Percentiles rank a stretch among this genome's conserved stretches.
These are phyloP conservation scores for Akanthomyces lecanii DNA, from an alignment of 2,329 filamentous ascomycete genomes.

Conservation along the genomic window DNA sequence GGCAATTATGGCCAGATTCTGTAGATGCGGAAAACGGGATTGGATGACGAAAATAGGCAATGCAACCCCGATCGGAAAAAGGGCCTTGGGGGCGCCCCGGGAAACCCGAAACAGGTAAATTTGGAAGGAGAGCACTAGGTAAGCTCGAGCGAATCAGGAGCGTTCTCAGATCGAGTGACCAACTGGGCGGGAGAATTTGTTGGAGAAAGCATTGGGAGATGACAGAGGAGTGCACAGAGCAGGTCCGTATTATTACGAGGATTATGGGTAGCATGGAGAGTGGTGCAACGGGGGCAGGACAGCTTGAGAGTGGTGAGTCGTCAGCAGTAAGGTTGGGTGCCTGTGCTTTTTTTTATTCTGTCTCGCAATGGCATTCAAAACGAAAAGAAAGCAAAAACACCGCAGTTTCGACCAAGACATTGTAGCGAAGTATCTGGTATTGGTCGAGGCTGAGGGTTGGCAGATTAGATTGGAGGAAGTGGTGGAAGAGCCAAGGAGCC, in stretches of 20 bases:
- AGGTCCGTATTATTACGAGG: conserved; percentile 8
- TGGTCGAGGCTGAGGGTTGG: not conserved
- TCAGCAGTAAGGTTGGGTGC: not conserved
- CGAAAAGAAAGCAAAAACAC: not conserved
- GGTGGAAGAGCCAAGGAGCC: not conserved
- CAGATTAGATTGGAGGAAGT: not conserved
- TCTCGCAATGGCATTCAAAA: not conserved
- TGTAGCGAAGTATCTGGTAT: not conserved
- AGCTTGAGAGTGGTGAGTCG: not conserved
- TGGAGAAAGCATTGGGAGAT: not conserved
- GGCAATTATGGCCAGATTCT: conserved; percentile 10
- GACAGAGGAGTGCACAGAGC: conserved; percentile 9
- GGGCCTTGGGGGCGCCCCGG: not conserved
- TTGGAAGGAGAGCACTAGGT: conserved; percentile 5
- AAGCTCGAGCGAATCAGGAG: not conserved
- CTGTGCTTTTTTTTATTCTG: not conserved
- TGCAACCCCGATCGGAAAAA: conserved; percentile 8
- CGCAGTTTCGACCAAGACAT: not conserved
- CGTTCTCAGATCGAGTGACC: not conserved
- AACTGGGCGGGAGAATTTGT: not conserved
- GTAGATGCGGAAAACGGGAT: conserved; percentile 6
- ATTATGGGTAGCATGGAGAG: conserved; percentile 14
- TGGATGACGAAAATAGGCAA: conserved; percentile 5
- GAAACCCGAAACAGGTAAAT: conserved; percentile 15
- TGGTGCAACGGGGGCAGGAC: not conserved